phyloP scores from a whole-genome alignment of 2,329 filamentous ascomycete species.

The Aspergillus aculeatus region DNA sequence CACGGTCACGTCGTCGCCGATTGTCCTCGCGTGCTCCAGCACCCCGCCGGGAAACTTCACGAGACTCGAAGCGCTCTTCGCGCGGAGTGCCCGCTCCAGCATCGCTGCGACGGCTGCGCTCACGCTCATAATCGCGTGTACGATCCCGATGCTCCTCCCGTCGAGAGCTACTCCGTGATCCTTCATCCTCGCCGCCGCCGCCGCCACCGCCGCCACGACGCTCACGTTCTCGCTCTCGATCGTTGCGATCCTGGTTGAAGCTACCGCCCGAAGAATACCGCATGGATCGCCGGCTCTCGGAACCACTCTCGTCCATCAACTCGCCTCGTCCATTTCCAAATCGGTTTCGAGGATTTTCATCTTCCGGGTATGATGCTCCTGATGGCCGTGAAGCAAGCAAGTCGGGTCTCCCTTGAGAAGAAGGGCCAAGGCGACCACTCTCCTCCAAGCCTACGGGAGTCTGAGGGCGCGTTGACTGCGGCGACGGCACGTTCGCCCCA shows the following conservation, averaged over 20 bases:
- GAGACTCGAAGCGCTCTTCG: slow-evolving; percentile 28
- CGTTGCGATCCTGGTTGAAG: slow-evolving; percentile 13
- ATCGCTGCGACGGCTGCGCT: slow-evolving; percentile 37
- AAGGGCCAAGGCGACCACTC: slow-evolving; percentile 13
- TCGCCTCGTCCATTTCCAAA: slow-evolving; percentile 34
- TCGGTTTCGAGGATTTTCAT: slow-evolving; percentile 29
- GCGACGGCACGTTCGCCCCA: slow-evolving; percentile 31
- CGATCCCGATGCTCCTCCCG: slow-evolving; percentile 41
- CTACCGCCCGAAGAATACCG: slow-evolving; percentile 27
- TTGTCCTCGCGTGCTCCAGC: slow-evolving; percentile 35
- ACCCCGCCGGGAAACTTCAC: slow-evolving; percentile 34
- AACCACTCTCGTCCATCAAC: slow-evolving; percentile 33
- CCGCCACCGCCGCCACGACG: slow-evolving; percentile 21
- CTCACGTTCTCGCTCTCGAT: slow-evolving; percentile 32
- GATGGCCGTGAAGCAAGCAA: slow-evolving; percentile 32
- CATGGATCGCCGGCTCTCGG: slow-evolving; percentile 34
- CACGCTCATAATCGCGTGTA: slow-evolving; percentile 31
- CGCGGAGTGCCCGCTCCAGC: slow-evolving; percentile 21
- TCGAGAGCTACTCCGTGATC: slow-evolving; percentile 26
- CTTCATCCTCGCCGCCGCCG: slow-evolving; percentile 31
- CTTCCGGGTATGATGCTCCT: slow-evolving; percentile 23
- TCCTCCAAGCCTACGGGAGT: slow-evolving; percentile 31
- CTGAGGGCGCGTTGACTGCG: slow-evolving; percentile 33
- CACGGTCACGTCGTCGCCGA: slow-evolving; percentile 38
- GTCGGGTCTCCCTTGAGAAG: slow-evolving; percentile 31